Evolutionary conservation across 495 filamentous ascomycete species (phyloP), one percentile per base, ranked within the genome.

Genomic region (Wilcoxina mikolae): DNA sequence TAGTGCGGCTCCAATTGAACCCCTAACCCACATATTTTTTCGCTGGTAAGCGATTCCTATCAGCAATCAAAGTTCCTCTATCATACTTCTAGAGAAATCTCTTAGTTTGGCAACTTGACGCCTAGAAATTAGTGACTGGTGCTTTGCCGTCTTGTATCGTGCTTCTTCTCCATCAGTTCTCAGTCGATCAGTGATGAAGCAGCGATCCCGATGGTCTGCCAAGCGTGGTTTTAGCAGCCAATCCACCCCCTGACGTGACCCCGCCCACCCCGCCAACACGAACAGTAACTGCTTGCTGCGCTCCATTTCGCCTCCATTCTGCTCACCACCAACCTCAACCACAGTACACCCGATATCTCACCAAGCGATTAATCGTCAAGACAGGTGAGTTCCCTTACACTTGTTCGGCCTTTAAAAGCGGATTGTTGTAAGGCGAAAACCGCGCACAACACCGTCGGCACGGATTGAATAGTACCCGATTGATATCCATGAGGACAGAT

Each of bases 21-120:
- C 43, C 43, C 43, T 46, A 46, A 46, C 17, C 43, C 43, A 39
- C 20, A n/a, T n/a, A n/a, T n/a, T n/a, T n/a, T n/a, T n/a, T n/a
- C n/a, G n/a, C n/a, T n/a, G n/a, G n/a, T n/a, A n/a, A n/a, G n/a
- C n/a, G n/a, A n/a, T n/a, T n/a, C n/a, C n/a, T n/a, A n/a, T n/a
- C n/a, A n/a, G n/a, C n/a, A n/a, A n/a, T n/a, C n/a, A n/a, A n/a
- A n/a, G n/a, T n/a, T n/a, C n/a, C n/a, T n/a, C n/a, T n/a, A n/a
- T n/a, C n/a, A n/a, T n/a, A n/a, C n/a, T n/a, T n/a, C n/a, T n/a
- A n/a, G n/a, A n/a, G n/a, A n/a, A n/a, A n/a, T n/a, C n/a, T n/a
- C n/a, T n/a, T n/a, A n/a, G n/a, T n/a, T n/a, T n/a, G n/a, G n/a
- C n/a, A n/a, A n/a, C n/a, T n/a, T n/a, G n/a, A n/a, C n/a, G n/a